Base-by-base conservation (phyloP, 139 green algal species). In the Asterochloris sp. region DNA sequence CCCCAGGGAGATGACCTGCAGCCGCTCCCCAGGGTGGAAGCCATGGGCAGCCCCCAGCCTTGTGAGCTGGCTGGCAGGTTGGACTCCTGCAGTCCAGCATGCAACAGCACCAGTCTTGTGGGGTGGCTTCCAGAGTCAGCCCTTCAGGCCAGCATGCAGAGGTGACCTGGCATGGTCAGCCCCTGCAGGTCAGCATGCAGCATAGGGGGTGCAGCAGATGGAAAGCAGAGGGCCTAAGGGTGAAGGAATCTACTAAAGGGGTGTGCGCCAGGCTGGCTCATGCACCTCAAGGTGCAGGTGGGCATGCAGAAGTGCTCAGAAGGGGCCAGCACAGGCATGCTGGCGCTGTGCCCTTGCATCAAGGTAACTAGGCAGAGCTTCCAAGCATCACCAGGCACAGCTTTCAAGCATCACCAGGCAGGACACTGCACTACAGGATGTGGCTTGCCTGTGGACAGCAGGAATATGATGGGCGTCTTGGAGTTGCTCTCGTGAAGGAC, bases 1-100 rank as follows among this genome's bases (percentile, higher is more conserved):
- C 11, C 94, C 94, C 73, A 98, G 84, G 29, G 85, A 93, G 76
- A 97, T 91, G 83, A 95, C 93, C 86, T 96, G 91, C 78, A 96
- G 85, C 29, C 84, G 82, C 80, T 95, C 91, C 69, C 91, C 91
- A 15, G 88, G 87, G 23, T 73, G 29, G 83, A 86, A 90, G 28
- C 89, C 91, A 69, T 86, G 86, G 73, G 83, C 88, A 84, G 91
- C 88, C 0, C 86, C 92, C 85, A 97, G 94, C n/a, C 90, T 83
- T 86, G 95, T 90, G 83, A 97, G 87, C 87, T 93, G 83, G 15
- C 47, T 66, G 14, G 89, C 94, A 13, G 94, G 93, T 4, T 80
- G 60, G 24, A n/a, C 67, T 11, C 76, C 76, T 80, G 76, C 60
- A 60, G 67, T 61, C 61, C 27, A 26, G 73, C 73, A 62, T 28